Conservation (phyloP, 2,329 filamentous ascomycete genomes). For the Capronia americana region DNA sequence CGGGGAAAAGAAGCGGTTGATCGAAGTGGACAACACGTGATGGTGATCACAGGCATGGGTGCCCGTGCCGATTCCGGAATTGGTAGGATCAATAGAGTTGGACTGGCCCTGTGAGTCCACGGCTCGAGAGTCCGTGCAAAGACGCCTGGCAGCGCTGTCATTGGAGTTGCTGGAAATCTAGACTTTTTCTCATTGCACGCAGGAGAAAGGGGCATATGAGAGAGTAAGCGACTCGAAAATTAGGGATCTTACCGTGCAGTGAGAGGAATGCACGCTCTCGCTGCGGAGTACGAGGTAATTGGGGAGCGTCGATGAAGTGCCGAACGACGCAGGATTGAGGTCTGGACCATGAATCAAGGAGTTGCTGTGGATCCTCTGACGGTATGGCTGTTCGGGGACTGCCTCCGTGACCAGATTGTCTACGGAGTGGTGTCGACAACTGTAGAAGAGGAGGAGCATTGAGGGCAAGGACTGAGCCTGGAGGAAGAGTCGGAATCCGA, state of each 20-base stretch:
- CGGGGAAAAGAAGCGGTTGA: background rate
- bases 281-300: background rate
- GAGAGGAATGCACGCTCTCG: background rate
- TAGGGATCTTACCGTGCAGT: background rate
- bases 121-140: background rate
- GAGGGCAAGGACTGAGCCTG: background rate
- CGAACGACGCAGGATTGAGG: background rate
- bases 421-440: background rate
- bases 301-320: background rate
- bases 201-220: constrained; percentile 17
- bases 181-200: background rate
- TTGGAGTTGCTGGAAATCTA: constrained; percentile 3
- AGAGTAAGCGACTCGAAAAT: background rate
- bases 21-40: constrained; percentile 13
- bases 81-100: constrained; percentile 20
- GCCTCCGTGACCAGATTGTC: background rate
- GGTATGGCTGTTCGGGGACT: background rate
- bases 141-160: background rate
- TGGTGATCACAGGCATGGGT: background rate
- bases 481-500: background rate
- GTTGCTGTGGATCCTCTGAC: background rate
- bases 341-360: background rate
- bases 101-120: background rate
- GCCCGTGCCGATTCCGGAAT: constrained; percentile 22
- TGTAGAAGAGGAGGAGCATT: background rate